These are phyloP conservation scores for Colletotrichum graminicola DNA, from an alignment of 2,329 filamentous ascomycete genomes.

Conservation along the genomic window DNA sequence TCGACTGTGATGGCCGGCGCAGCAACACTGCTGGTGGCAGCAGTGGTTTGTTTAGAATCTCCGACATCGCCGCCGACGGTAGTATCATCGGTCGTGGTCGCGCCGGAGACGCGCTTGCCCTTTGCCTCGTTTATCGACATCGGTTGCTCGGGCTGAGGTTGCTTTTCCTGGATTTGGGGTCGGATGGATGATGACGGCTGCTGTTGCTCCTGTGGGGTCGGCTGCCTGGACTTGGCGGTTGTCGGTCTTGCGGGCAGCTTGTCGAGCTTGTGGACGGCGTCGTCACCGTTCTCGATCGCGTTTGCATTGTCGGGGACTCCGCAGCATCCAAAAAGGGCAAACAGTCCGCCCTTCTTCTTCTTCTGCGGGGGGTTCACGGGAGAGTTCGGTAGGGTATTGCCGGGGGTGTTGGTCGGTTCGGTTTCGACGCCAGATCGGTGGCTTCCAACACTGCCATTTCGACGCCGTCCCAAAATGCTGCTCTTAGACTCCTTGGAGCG, in stretches of 20 bases:
- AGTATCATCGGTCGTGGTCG: conserved; percentile 61
- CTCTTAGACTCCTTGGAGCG: conserved; percentile 75
- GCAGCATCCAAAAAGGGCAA: conserved; percentile 76
- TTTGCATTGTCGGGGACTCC: conserved; percentile 71
- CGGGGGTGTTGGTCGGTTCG: conserved; percentile 63
- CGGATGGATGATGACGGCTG: conserved; percentile 54
- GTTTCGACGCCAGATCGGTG: conserved; percentile 68
- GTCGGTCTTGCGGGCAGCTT: conserved; percentile 67
- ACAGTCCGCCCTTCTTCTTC: conserved; percentile 68
- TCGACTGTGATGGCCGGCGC: conserved; percentile 56
- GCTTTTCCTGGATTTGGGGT: conserved; percentile 63
- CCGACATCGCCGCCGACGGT: conserved; percentile 57
- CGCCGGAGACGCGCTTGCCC: conserved; percentile 61
- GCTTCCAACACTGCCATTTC: conserved; percentile 77
- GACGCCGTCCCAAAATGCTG: conserved; percentile 72
- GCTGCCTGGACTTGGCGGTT: conserved; percentile 66
- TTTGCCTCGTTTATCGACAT: conserved; percentile 54
- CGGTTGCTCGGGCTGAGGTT: conserved; percentile 52
- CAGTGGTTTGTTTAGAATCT: conserved; percentile 60
- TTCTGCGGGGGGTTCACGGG: conserved; percentile 63
- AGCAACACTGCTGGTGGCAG: conserved; percentile 51
- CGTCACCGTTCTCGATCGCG: conserved; percentile 64
- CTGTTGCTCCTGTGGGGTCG: conserved; percentile 64
- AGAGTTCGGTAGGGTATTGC: conserved; percentile 65
- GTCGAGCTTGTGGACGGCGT: conserved; percentile 69